phyloP scores from a whole-genome alignment of 768 basidiomycete species.

The Amanita pseudoporphyria region DNA sequence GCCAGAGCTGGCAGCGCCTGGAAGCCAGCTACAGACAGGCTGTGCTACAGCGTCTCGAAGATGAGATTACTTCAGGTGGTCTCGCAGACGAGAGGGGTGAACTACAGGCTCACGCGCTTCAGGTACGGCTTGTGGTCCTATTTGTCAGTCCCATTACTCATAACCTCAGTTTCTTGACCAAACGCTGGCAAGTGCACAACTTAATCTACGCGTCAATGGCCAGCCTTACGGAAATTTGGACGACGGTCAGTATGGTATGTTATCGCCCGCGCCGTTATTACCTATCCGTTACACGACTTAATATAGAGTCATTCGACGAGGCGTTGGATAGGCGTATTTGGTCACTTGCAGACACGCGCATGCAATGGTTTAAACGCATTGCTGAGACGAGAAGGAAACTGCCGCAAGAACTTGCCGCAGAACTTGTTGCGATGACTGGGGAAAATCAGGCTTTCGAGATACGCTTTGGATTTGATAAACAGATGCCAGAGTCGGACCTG shows the following conservation, averaged over 20 bases:
- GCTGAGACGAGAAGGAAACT: slow-evolving; percentile 55
- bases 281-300: slow-evolving; percentile 19
- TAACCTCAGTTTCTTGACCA: slow-evolving; percentile 45
- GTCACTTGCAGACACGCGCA: slow-evolving; percentile 64
- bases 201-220: slow-evolving; percentile 76
- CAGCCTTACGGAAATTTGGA: slow-evolving; percentile 61
- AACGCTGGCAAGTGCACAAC: slow-evolving; percentile 51
- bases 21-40: slow-evolving; percentile 41
- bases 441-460: slow-evolving; percentile 22
- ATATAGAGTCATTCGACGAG: slow-evolving; percentile 80
- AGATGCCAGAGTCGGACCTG: slow-evolving; percentile 15
- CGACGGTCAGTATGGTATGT: slow-evolving; percentile 42
- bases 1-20: slow-evolving; percentile 59
- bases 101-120: slow-evolving; percentile 38
- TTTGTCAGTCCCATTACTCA: slow-evolving; percentile 1
- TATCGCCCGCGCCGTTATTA: background rate
- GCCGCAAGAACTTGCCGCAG: slow-evolving; percentile 42
- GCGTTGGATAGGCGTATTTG: slow-evolving; percentile 75
- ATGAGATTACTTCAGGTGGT: slow-evolving; percentile 31
- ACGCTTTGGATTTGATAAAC: slow-evolving; percentile 10
- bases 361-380: slow-evolving; percentile 68
- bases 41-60: slow-evolving; percentile 35
- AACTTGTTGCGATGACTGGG: slow-evolving; percentile 21
- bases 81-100: slow-evolving; percentile 34
- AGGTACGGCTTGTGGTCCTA: slow-evolving; percentile 23